Evolutionary conservation across 441 rosid species (phyloP).

Genomic region (Iberis amara): DNA sequence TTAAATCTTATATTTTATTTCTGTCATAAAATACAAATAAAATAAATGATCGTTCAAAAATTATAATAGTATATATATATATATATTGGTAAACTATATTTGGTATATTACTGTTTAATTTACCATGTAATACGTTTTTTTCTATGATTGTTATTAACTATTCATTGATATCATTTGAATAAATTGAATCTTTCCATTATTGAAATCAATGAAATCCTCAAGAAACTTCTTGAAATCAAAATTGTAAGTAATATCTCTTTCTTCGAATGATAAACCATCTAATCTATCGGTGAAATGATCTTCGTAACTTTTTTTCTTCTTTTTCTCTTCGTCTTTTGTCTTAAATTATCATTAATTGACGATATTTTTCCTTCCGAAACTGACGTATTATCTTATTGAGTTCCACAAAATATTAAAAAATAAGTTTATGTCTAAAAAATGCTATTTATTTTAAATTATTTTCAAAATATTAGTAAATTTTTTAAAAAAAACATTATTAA

Average conservation of each 20-base stretch:
- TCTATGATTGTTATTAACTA: slow-evolving; percentile 8
- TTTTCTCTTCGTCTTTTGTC: too few relatives aligned
- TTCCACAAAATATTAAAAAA: too few relatives aligned
- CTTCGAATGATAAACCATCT: slow-evolving; percentile 68
- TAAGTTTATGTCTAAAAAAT: too few relatives aligned
- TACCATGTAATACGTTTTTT: slow-evolving; percentile 13
- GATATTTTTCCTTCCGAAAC: too few relatives aligned
- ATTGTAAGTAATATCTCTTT: slow-evolving; percentile 62
- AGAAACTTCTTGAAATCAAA: slow-evolving; percentile 68
- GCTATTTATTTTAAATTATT: too few relatives aligned
- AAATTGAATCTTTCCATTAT: background rate
- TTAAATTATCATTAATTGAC: too few relatives aligned
- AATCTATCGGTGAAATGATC: slow-evolving; percentile 84
- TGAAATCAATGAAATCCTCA: slow-evolving; percentile 59
- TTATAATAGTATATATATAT: background rate
- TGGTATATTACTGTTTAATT: slow-evolving; percentile 1
- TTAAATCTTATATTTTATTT: too few relatives aligned
- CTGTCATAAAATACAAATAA: too few relatives aligned
- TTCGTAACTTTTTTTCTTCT: slow-evolving; percentile 67
- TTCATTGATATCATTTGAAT: background rate
- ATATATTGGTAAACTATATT: too few relatives aligned
- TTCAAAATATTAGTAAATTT: too few relatives aligned
- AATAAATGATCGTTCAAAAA: background rate
- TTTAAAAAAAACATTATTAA: too few relatives aligned
- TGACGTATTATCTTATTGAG: too few relatives aligned